Conservation (phyloP, 2,329 filamentous ascomycete species). For the Colletotrichum lindemuthianum region DNA sequence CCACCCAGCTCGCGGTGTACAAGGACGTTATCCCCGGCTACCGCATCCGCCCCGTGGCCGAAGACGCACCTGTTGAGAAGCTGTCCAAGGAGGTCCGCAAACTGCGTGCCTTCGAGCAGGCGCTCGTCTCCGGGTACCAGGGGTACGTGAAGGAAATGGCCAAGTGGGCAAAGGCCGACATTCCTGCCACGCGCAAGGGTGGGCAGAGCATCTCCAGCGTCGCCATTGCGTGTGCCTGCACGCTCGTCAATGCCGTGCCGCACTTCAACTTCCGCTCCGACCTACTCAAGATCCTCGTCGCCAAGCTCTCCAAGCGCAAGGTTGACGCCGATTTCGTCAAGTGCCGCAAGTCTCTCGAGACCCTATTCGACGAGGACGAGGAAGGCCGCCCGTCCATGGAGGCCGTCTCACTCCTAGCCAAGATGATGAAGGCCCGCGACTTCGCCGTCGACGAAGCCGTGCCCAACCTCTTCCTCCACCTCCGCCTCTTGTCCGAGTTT, state of each 20-base stretch:
- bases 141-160: constrained; percentile 81
- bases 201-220: constrained; percentile 71
- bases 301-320: constrained; percentile 79
- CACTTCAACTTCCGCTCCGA: constrained; percentile 98
- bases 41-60: constrained; percentile 83
- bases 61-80: constrained; percentile 80
- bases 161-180: constrained; percentile 69
- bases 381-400: constrained; percentile 91
- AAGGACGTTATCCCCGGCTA: constrained; percentile 98
- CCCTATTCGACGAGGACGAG: constrained; percentile 85
- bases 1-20: constrained; percentile 89
- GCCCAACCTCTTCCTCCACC: constrained; percentile 88
- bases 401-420: constrained; percentile 83
- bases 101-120: constrained; percentile 86
- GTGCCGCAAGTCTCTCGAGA: constrained; percentile 81
- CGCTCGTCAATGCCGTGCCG: constrained; percentile 81
- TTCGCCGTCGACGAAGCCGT: constrained; percentile 87
- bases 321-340: constrained; percentile 81
- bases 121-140: constrained; percentile 86
- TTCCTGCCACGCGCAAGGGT: constrained; percentile 48
- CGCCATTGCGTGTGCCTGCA: constrained; percentile 87
- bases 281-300: constrained; percentile 85
- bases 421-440: constrained; percentile 93
- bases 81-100: constrained; percentile 91
- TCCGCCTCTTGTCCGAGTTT: constrained; percentile 90